A percentile compares a stretch with the other conserved stretches of the same genome.
phyloP scores from a whole-genome alignment of 2,329 filamentous ascomycete genomes.

The Lecanicillium sp. region DNA sequence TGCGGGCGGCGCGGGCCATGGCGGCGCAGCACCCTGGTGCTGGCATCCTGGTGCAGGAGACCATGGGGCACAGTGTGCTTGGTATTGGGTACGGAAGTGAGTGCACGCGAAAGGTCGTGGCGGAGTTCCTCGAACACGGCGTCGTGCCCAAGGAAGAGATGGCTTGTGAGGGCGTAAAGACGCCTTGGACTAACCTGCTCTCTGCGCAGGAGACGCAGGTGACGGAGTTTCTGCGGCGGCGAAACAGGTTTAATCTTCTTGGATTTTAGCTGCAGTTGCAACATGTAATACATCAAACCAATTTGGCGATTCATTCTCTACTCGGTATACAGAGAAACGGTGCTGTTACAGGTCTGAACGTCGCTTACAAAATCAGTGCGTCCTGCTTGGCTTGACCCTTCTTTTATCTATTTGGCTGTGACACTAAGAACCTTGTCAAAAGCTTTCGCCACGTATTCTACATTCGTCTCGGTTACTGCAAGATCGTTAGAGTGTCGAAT shows the following conservation, averaged over 20 bases:
- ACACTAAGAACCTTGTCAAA: too few relatives aligned
- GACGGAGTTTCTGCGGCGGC: not conserved
- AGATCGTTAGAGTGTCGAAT: not conserved
- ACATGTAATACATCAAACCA: too few relatives aligned
- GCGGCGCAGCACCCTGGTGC: slow-evolving; percentile 19
- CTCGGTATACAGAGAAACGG: too few relatives aligned
- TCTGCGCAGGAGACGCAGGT: not conserved
- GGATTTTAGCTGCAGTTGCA: not conserved
- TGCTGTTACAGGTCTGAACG: too few relatives aligned
- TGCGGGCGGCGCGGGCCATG: slow-evolving; percentile 29
- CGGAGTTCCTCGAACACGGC: slow-evolving; percentile 19
- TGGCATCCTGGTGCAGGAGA: slow-evolving; percentile 19
- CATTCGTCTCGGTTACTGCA: not conserved
- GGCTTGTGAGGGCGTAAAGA: slow-evolving; percentile 17
- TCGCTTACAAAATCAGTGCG: too few relatives aligned
- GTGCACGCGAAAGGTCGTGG: slow-evolving; percentile 16
- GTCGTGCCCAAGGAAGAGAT: slow-evolving; percentile 17
- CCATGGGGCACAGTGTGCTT: slow-evolving; percentile 18
- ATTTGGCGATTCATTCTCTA: too few relatives aligned
- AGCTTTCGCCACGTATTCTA: too few relatives aligned
- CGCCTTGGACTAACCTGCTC: slow-evolving; percentile 10
- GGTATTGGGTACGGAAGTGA: slow-evolving; percentile 10
- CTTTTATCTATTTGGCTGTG: too few relatives aligned
- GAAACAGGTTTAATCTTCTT: not conserved
- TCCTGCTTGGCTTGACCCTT: too few relatives aligned